Evolutionary conservation across 1,284 basidiomycete genomes (phyloP), one percentile per base, ranked within the genome.

Genomic region (Cryptococcus hybrid): DNA sequence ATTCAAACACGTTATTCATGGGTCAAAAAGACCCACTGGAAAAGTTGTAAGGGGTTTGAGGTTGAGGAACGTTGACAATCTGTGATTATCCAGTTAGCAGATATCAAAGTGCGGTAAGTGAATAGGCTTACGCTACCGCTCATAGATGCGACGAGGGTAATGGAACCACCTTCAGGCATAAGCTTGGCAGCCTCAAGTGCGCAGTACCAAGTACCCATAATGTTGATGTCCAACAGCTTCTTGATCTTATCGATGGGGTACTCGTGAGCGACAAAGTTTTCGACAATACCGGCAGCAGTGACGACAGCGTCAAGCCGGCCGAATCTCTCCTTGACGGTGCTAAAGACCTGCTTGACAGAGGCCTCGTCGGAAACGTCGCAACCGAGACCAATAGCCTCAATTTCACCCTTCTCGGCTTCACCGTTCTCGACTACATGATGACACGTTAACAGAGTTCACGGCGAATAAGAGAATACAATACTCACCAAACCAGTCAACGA

Each of bases 41-140:
- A n/a, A 90, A 88, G 77, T 97, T 98, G 80, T 98, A 98, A 0
- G 94, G 93, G 1, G 90, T 90, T 83, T 98, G 94, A 42, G 85
- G 85, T 84, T 96, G 82, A 59, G 91, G 91, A 57, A 89, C 84
- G 78, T 93, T 93, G 74, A 93, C 83, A 62, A 93, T 85, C 89
- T 92, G 69, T 5, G 51, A 34, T 2, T n/a, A 34, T 6, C 8
- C 15, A 4, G 36, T 43, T 13, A 47, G 47, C 43, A 24, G 13
- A 13, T 48, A 35, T 11, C 52, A 2, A n/a, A 6, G 47, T 6
- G n/a, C 42, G 12, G n/a, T 40, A 37, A 9, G 18, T 35, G 30
- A 38, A 44, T 45, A 11, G 38, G 80, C 86, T 78, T 75, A 92
- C 90, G 70, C 85, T 87, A 47, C 89, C 88, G 70, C 86, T 90